Evolutionary conservation across 163 green algal species (phyloP), one percentile per base, ranked within the genome.

Genomic region (Chlamydomonas reinhardtii): DNA sequence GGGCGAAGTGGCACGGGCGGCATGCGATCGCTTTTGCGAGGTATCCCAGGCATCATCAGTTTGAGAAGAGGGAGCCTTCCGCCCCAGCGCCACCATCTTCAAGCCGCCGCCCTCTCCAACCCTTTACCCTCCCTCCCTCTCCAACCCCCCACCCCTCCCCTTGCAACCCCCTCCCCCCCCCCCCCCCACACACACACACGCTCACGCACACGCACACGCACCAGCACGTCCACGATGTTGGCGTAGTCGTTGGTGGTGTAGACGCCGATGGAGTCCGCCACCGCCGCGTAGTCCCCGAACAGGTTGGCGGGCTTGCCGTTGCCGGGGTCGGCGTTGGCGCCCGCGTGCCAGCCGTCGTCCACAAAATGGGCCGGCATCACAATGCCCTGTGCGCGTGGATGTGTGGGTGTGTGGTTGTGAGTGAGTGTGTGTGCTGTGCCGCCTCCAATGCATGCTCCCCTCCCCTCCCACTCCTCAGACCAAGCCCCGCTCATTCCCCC

Each of bases 321-420:
- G 48, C 6, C 48, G 48, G 48, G 48, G 48, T 56, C 48, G 48
- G 48, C 48, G 70, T 81, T 86, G 56, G 43, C 73, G 12, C 4
- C 31, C 2, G 17, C 32, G 91, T 98, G 97, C 92, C 94, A 87
- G 52, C 91, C 92, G 88, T 99, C 97, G 83, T 98, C 92, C 95
- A 99, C 98, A 22, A 98, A 92, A 91, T 99, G 96, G 4, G 97
- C 97, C 9, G 97, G 96, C 98, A 99, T 99, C 20, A 99, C 95
- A 78, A 99, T 99, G n/a, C 89, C 89, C 80, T 81, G 72, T 15
- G 32, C 6, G 34, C 25, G 12, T 24, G 34, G 69, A 35, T 0
- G 20, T 9, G 68, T 24, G 16, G n/a, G 31, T 0, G 34, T 16
- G 32, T n/a, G 32, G 31, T 15, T 11, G 32, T 4, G 32, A 31